phyloP scores from a whole-genome alignment of 192 early-diverging fungal genomes.

The Funneliformis geosporum region DNA sequence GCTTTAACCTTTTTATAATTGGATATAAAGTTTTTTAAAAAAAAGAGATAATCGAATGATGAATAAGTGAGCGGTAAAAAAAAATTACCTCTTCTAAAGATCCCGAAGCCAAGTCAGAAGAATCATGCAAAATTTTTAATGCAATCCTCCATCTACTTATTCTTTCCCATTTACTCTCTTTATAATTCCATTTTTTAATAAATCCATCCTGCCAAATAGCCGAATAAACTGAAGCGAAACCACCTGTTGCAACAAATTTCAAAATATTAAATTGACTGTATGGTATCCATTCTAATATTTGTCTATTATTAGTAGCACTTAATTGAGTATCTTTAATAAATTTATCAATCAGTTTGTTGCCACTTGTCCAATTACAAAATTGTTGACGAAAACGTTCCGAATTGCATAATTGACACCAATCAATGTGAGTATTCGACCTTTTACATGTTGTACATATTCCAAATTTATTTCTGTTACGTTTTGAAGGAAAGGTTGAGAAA shows the following conservation, averaged over 20 bases:
- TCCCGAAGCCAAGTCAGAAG: not conserved
- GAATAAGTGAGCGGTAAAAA: no score
- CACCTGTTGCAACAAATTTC: constrained; percentile 24
- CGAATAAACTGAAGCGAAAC: constrained; percentile 16
- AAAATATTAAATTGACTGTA: constrained; percentile 10
- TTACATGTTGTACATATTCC: not conserved
- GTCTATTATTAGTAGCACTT: constrained; percentile 6
- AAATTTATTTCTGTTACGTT: not conserved
- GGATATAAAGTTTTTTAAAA: not conserved
- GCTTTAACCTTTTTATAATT: constrained; percentile 3
- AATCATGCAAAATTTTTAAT: not conserved
- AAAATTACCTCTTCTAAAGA: not conserved
- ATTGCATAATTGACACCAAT: constrained; percentile 23
- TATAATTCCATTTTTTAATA: not conserved
- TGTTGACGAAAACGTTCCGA: constrained; percentile 5
- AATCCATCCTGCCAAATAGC: constrained; percentile 13
- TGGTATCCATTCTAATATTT: constrained; percentile 23
- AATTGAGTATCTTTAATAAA: constrained; percentile 18
- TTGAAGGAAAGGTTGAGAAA: not conserved
- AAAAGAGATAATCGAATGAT: not conserved
- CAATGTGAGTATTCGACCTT: not conserved
- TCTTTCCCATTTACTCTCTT: constrained; percentile 2
- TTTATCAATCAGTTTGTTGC: constrained; percentile 6
- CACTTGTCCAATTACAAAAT: constrained; percentile 16
- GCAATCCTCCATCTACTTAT: not conserved